Evolutionary conservation across 2,329 filamentous ascomycete genomes (phyloP).

Genomic region (Plenodomus tracheiphilus): DNA sequence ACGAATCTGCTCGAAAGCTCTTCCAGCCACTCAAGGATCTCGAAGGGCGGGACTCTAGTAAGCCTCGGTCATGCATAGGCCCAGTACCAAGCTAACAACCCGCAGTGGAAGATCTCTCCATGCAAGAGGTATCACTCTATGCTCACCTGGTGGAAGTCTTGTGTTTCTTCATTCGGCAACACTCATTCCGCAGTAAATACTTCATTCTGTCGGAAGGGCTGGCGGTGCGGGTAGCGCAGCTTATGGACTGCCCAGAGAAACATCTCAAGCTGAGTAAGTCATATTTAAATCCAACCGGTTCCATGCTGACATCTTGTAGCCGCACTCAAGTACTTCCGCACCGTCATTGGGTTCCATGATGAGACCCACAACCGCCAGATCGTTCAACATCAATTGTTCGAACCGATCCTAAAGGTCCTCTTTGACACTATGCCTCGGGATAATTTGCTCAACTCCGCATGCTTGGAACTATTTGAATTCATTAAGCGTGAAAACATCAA

Average conservation of each 20-base stretch:
- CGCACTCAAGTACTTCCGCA: slow-evolving; percentile 91
- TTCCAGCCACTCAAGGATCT: slow-evolving; percentile 86
- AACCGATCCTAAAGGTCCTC: slow-evolving; percentile 82
- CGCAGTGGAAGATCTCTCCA: slow-evolving; percentile 70
- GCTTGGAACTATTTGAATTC: slow-evolving; percentile 89
- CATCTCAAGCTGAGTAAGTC: slow-evolving; percentile 82
- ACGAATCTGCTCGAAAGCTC: slow-evolving; percentile 78
- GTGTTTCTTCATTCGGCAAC: slow-evolving; percentile 90
- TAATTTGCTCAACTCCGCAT: slow-evolving; percentile 91
- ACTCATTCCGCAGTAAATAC: slow-evolving; percentile 81
- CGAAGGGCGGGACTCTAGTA: slow-evolving; percentile 63
- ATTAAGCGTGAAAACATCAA: slow-evolving; percentile 68
- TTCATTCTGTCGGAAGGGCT: slow-evolving; percentile 83
- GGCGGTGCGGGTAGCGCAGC: slow-evolving; percentile 76
- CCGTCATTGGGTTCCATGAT: slow-evolving; percentile 81
- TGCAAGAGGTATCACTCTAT: slow-evolving; percentile 87
- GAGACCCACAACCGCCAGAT: slow-evolving; percentile 89
- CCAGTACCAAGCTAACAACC: slow-evolving; percentile 20
- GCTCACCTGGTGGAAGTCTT: slow-evolving; percentile 90
- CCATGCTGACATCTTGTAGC: slow-evolving; percentile 55
- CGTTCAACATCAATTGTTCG: slow-evolving; percentile 77
- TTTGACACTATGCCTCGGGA: slow-evolving; percentile 86
- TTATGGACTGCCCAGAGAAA: slow-evolving; percentile 83
- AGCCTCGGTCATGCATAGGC: slow-evolving; percentile 25
- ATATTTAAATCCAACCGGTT: neutral